phyloP scores from a whole-genome alignment of 768 basidiomycete genomes.

The Lactarius vividus region DNA sequence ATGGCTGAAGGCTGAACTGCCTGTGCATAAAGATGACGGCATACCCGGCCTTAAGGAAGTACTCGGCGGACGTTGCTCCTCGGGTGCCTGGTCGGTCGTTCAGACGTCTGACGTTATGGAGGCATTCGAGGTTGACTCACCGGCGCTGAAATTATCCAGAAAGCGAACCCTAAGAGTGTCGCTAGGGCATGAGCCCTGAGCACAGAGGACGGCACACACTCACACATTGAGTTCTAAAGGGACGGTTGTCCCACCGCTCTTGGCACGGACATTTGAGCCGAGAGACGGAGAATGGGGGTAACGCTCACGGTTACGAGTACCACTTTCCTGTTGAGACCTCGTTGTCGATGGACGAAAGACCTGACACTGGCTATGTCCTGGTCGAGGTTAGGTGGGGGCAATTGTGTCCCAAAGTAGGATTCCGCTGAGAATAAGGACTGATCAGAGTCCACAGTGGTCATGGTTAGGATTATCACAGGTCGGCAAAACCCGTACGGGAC shows the following conservation, averaged over 20 bases:
- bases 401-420: constrained; percentile 86
- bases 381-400: constrained; percentile 69
- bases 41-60: constrained; percentile 91
- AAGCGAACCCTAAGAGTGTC: constrained; percentile 80
- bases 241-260: constrained; percentile 99
- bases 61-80: constrained; percentile 97
- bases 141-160: constrained; percentile 97
- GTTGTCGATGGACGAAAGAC: constrained; percentile 70
- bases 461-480: too few relatives aligned
- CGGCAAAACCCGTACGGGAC: too few relatives aligned
- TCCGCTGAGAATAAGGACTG: constrained; percentile 62
- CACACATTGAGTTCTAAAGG: constrained; percentile 99
- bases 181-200: constrained; percentile 29
- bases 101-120: constrained; percentile 8
- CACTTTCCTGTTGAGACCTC: constrained; percentile 62
- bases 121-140: constrained; percentile 41
- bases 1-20: constrained; percentile 96
- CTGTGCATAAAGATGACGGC: constrained; percentile 99
- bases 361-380: constrained; percentile 61
- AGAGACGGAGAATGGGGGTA: neutral
- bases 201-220: constrained; percentile 39
- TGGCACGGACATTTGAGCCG: constrained; percentile 2
- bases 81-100: constrained; percentile 64
- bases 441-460: constrained; percentile 10
- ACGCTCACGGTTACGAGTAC: constrained; percentile 89